Percentiles rank a stretch among this genome's conserved stretches.
Conservation (phyloP, 2,329 filamentous ascomycete species). For the Ceratocystis papillata region DNA sequence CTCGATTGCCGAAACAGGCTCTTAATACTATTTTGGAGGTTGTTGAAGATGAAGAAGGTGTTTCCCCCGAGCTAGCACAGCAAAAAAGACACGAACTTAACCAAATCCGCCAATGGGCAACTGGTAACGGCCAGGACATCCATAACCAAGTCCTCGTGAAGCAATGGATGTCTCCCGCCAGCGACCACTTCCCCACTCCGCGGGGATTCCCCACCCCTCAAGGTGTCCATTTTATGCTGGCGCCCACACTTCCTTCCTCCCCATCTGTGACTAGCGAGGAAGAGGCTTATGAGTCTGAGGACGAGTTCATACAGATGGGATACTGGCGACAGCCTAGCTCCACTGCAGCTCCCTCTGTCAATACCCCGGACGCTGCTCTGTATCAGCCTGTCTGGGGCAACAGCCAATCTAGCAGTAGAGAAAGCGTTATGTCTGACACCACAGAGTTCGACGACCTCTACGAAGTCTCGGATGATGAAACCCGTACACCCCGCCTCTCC, state of each 20-base stretch:
- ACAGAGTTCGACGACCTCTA: constrained; percentile 81
- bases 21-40: constrained; percentile 57
- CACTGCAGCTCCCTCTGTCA: not conserved
- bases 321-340: constrained; percentile 27
- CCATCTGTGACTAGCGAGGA: constrained; percentile 46
- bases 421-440: constrained; percentile 52
- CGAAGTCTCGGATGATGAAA: constrained; percentile 72
- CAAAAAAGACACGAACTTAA: not conserved
- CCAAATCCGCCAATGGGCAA: constrained; percentile 10
- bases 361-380: constrained; percentile 22
- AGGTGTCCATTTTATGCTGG: constrained; percentile 53
- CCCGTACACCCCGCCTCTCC: constrained; percentile 29
- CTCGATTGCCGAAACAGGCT: constrained; percentile 39
- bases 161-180: constrained; percentile 49
- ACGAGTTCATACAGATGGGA: constrained; percentile 11
- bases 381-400: constrained; percentile 29
- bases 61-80: not conserved
- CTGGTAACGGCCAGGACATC: constrained; percentile 17
- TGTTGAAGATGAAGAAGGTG: constrained; percentile 33
- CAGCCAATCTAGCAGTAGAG: constrained; percentile 46
- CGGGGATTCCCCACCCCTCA: constrained; percentile 56
- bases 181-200: constrained; percentile 49
- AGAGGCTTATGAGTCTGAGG: constrained; percentile 26
- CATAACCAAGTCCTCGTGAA: constrained; percentile 41
- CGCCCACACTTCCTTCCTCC: constrained; percentile 51